phyloP scores from a whole-genome alignment of 2,329 filamentous ascomycete species.

The Lachnellula arida region DNA sequence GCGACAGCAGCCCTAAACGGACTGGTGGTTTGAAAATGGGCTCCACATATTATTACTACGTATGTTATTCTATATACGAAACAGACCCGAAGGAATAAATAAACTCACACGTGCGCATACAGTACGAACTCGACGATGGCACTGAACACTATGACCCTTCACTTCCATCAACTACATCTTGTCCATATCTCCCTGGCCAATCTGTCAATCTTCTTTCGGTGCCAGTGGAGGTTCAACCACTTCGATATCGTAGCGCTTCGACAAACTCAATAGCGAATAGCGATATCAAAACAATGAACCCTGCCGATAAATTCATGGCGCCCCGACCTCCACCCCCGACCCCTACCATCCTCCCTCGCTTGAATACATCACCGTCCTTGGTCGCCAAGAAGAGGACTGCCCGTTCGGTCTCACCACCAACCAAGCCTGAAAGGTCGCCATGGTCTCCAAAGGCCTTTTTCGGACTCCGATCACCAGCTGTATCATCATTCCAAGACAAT shows the following conservation, averaged over 20 bases:
- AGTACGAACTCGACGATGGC: slow-evolving; percentile 81
- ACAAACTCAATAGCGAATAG: slow-evolving; percentile 53
- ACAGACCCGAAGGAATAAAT: slow-evolving; percentile 26
- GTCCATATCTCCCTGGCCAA: slow-evolving; percentile 85
- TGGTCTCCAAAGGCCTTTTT: slow-evolving; percentile 30
- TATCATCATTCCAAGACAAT: slow-evolving; percentile 5
- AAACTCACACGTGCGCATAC: slow-evolving; percentile 20
- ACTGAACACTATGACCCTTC: slow-evolving; percentile 71
- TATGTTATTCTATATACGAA: slow-evolving; percentile 44
- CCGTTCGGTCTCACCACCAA: slow-evolving; percentile 28
- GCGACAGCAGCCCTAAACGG: slow-evolving; percentile 50
- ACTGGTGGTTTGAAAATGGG: slow-evolving; percentile 87
- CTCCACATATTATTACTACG: slow-evolving; percentile 92
- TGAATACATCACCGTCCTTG: slow-evolving; percentile 40
- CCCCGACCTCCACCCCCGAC: slow-evolving; percentile 55
- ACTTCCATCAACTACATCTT: slow-evolving; percentile 69
- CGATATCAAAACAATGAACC: slow-evolving; percentile 71
- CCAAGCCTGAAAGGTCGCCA: slow-evolving; percentile 18
- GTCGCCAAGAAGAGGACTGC: slow-evolving; percentile 25
- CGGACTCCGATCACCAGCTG: slow-evolving; percentile 19
- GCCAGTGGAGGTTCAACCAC: slow-evolving; percentile 60
- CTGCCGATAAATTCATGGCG: slow-evolving; percentile 68
- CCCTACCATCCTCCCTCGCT: slow-evolving; percentile 38
- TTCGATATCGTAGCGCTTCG: slow-evolving; percentile 60
- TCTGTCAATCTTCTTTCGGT: slow-evolving; percentile 79